Evolutionary conservation across 2,329 filamentous ascomycete genomes (phyloP).

Genomic region (Neopestalotiopsis sp.): DNA sequence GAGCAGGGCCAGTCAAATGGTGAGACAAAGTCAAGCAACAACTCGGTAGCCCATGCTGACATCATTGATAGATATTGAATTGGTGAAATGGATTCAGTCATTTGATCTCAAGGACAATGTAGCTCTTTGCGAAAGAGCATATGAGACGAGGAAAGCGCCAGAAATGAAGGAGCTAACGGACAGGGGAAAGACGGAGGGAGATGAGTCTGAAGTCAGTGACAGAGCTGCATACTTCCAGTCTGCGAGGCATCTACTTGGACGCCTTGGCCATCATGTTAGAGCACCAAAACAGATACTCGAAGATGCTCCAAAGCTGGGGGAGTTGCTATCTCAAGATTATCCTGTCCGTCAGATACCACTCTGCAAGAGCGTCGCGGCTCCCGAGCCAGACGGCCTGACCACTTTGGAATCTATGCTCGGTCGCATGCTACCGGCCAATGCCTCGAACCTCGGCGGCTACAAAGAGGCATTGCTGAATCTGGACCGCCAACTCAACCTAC

Average conservation of each 20-base stretch:
- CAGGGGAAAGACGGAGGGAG: slow-evolving; percentile 1
- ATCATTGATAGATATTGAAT: neutral
- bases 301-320: slow-evolving; percentile 33
- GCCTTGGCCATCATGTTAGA: slow-evolving; percentile 48
- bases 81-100: slow-evolving; percentile 4
- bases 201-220: neutral
- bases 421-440: slow-evolving; percentile 34
- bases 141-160: slow-evolving; percentile 5
- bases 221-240: slow-evolving; percentile 28
- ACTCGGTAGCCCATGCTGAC: neutral
- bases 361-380: slow-evolving; percentile 19
- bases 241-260: slow-evolving; percentile 48
- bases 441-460: slow-evolving; percentile 18
- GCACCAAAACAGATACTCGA: slow-evolving; percentile 43
- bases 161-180: slow-evolving; percentile 9
- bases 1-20: neutral
- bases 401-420: slow-evolving; percentile 36
- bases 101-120: neutral
- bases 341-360: slow-evolving; percentile 30
- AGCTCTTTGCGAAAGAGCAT: slow-evolving; percentile 11
- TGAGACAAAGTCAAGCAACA: neutral
- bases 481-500: slow-evolving; percentile 33
- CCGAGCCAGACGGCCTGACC: slow-evolving; percentile 33
- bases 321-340: slow-evolving; percentile 37
- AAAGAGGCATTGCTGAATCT: slow-evolving; percentile 28